Evolutionary conservation across 176 grass and related monocot genomes (phyloP).

Genomic region (Oryza meyeriana): DNA sequence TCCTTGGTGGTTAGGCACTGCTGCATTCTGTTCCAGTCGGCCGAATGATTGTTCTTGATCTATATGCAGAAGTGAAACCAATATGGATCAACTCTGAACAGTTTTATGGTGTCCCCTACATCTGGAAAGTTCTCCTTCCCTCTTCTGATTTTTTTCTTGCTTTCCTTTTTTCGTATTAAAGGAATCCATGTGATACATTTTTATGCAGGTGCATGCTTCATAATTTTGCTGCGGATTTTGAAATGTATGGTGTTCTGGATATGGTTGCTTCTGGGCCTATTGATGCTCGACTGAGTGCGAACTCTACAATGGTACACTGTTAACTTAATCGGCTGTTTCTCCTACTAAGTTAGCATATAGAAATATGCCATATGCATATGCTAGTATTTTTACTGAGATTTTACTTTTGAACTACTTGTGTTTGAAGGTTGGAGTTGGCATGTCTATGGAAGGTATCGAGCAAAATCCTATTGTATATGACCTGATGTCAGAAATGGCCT

Average conservation of each 20-base stretch:
- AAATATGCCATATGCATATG: neutral
- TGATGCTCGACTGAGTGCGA: conserved; percentile 74
- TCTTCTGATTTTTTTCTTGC: conserved; percentile 3
- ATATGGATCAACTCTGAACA: conserved; percentile 79
- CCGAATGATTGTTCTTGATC: conserved; percentile 87
- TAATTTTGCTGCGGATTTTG: conserved; percentile 89
- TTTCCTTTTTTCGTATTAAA: neutral
- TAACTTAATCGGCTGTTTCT: conserved; percentile 25
- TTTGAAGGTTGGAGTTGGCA: conserved; percentile 83
- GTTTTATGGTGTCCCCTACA: conserved; percentile 92
- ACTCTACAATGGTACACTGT: conserved; percentile 73
- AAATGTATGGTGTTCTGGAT: conserved; percentile 90
- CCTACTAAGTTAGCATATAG: conserved; percentile 6
- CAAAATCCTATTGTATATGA: conserved; percentile 98
- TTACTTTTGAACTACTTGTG: conserved; percentile 11
- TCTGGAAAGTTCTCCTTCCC: conserved; percentile 66
- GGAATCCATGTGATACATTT: conserved; percentile 1
- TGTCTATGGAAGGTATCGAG: conserved; percentile 99
- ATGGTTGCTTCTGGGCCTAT: conserved; percentile 66
- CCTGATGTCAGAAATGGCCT: conserved; percentile 98
- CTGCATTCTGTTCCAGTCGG: conserved; percentile 89
- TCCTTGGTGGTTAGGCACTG: conserved; percentile 55
- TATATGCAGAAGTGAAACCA: conserved; percentile 93
- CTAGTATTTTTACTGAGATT: neutral
- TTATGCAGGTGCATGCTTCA: conserved; percentile 89